These are phyloP conservation scores for Alternaria postmessia DNA, from an alignment of 2,329 filamentous ascomycete genomes.

Conservation along the genomic window DNA sequence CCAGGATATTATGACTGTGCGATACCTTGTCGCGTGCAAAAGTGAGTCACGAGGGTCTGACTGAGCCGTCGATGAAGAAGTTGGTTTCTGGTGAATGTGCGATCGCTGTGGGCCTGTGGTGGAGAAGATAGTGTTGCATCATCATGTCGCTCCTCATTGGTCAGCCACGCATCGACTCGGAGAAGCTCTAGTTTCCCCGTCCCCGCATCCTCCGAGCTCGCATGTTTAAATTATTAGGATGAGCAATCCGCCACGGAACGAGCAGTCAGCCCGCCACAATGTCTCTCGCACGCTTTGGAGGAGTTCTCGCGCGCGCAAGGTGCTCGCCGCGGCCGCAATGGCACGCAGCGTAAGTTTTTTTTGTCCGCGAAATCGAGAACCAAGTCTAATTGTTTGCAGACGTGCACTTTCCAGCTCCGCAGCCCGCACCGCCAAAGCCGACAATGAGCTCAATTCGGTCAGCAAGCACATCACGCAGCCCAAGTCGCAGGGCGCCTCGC, in stretches of 20 bases:
- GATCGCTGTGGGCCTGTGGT: background rate
- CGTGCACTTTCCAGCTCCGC: conserved; percentile 48
- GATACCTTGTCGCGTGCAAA: too few species aligned
- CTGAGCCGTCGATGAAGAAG: background rate
- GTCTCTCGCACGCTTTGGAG: conserved; percentile 48
- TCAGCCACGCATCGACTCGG: conserved; percentile 8
- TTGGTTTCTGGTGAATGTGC: background rate
- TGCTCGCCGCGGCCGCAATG: conserved; percentile 44
- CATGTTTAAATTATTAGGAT: conserved; percentile 37
- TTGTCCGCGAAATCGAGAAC: background rate
- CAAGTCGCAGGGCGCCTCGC: conserved; percentile 96
- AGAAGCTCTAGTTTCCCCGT: conserved; percentile 17
- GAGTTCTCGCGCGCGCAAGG: conserved; percentile 42
- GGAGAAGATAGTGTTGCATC: conserved; percentile 8
- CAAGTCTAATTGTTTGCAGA: conserved; percentile 34
- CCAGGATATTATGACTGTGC: too few species aligned
- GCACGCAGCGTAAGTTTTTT: conserved; percentile 39
- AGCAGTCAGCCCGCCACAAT: conserved; percentile 38
- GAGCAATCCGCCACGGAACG: conserved; percentile 13
- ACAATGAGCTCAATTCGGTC: conserved; percentile 71
- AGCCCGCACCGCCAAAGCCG: conserved; percentile 40
- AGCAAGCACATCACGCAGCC: conserved; percentile 90
- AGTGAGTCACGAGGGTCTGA: too few species aligned
- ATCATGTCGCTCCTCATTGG: conserved; percentile 35
- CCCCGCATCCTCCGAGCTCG: conserved; percentile 31